Conservation (phyloP, 352 stramenopile genomes). For the Peronospora destructor region DNA sequence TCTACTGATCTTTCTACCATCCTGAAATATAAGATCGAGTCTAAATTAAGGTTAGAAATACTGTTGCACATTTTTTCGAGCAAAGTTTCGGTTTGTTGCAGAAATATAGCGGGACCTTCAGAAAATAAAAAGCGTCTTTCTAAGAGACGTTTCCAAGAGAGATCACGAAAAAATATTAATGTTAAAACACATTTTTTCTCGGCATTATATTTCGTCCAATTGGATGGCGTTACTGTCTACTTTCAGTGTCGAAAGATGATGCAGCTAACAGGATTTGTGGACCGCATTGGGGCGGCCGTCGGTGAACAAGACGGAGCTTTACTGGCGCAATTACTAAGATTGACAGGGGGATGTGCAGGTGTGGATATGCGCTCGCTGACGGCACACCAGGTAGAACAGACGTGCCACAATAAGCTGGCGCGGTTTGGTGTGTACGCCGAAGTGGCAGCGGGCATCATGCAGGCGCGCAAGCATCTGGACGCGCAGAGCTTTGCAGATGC, state of each 20-base stretch:
- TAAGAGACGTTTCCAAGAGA: too few relatives aligned
- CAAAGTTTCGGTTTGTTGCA: background rate
- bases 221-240: too few relatives aligned
- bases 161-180: too few relatives aligned
- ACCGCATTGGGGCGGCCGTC: conserved; percentile 50
- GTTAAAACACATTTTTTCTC: too few relatives aligned
- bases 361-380: conserved; percentile 46
- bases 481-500: conserved; percentile 41
- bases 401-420: conserved; percentile 47
- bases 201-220: background rate
- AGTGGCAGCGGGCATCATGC: conserved; percentile 51
- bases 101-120: too few relatives aligned
- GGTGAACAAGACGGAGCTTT: conserved; percentile 36
- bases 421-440: conserved; percentile 51
- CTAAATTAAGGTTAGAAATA: conserved; percentile 8
- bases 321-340: conserved; percentile 49
- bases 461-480: conserved; percentile 56
- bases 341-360: conserved; percentile 25
- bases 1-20: conserved; percentile 8
- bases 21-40: too few relatives aligned
- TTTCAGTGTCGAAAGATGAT: conserved; percentile 17
- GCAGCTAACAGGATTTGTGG: conserved; percentile 55
- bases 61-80: background rate
- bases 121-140: too few relatives aligned
- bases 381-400: conserved; percentile 42